phyloP scores from a whole-genome alignment of 352 stramenopile species.

The Phytophthora pisi region DNA sequence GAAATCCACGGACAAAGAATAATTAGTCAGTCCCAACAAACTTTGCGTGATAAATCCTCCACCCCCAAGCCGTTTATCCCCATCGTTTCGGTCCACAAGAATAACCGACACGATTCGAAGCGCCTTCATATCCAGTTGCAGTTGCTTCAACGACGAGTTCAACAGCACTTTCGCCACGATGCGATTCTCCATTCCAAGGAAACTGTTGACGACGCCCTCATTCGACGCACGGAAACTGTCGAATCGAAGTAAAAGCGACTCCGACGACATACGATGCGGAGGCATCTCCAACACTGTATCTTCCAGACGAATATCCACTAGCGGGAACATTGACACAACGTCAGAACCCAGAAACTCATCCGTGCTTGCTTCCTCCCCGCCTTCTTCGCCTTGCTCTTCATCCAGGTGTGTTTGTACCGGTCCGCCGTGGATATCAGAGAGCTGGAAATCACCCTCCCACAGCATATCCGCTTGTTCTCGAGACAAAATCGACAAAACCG shows the following conservation, averaged over 20 bases:
- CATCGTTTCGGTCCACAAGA: constrained; percentile 55
- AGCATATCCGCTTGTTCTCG: constrained; percentile 63
- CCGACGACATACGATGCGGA: constrained; percentile 75
- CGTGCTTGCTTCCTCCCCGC: background rate
- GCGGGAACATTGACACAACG: constrained; percentile 83
- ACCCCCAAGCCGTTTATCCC: constrained; percentile 29
- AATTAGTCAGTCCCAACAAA: constrained; percentile 72
- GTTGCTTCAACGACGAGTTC: constrained; percentile 78
- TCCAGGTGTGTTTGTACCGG: constrained; percentile 15
- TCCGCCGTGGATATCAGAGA: constrained; percentile 40
- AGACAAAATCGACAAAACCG: constrained; percentile 63
- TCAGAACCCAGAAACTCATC: constrained; percentile 58
- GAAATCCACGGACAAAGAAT: constrained; percentile 63
- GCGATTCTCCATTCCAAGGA: constrained; percentile 71
- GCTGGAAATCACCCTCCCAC: constrained; percentile 80
- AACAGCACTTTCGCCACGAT: constrained; percentile 86
- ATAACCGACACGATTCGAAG: constrained; percentile 82
- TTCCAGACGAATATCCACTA: constrained; percentile 70
- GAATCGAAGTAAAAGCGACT: constrained; percentile 75
- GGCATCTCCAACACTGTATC: constrained; percentile 82
- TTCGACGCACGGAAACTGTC: constrained; percentile 73
- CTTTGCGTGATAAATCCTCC: constrained; percentile 69
- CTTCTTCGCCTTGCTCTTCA: constrained; percentile 12
- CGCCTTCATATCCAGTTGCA: constrained; percentile 67
- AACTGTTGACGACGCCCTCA: constrained; percentile 63